A percentile compares a stretch with the other conserved stretches of the same genome.
Evolutionary conservation across 2,329 filamentous ascomycete species (phyloP).

Genomic region (Sporothrix curviconia): DNA sequence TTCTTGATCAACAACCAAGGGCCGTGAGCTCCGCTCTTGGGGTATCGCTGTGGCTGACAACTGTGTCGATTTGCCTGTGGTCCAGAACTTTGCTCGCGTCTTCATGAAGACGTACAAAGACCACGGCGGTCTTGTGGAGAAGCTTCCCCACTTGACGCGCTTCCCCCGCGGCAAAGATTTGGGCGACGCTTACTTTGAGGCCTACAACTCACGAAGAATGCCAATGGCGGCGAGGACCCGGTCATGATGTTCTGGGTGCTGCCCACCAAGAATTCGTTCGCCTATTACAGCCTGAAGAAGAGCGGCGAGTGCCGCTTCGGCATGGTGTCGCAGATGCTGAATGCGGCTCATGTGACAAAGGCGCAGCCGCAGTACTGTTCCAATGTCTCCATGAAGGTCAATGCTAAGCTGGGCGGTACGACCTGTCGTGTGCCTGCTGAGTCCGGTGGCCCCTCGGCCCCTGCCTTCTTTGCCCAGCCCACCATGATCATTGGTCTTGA

Average conservation of each 20-base stretch:
- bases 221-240: slow-evolving; percentile 49
- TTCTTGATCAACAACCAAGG: slow-evolving; percentile 61
- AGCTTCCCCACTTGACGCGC: slow-evolving; percentile 28
- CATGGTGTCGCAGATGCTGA: slow-evolving; percentile 78
- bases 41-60: slow-evolving; percentile 61
- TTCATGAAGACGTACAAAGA: slow-evolving; percentile 42
- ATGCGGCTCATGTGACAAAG: slow-evolving; percentile 60
- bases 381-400: slow-evolving; percentile 95
- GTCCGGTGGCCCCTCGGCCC: slow-evolving; percentile 22
- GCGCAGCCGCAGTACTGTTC: slow-evolving; percentile 78
- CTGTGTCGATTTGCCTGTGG: slow-evolving; percentile 47
- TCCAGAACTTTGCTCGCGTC: slow-evolving; percentile 46
- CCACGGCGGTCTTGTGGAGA: slow-evolving; percentile 43
- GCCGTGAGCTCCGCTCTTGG: slow-evolving; percentile 60
- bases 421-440: slow-evolving; percentile 47
- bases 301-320: slow-evolving; percentile 78
- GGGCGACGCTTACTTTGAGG: slow-evolving; percentile 44
- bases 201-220: slow-evolving; percentile 50
- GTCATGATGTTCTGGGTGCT: slow-evolving; percentile 78
- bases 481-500: slow-evolving; percentile 89
- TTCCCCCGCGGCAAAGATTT: slow-evolving; percentile 23
- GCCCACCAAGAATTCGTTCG: slow-evolving; percentile 59
- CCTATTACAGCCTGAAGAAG: slow-evolving; percentile 85
- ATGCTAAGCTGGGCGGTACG: slow-evolving; percentile 84
- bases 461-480: slow-evolving; percentile 39